phyloP scores from a whole-genome alignment of 2,329 filamentous ascomycete genomes.

The Ceratocystis diversiconidia region DNA sequence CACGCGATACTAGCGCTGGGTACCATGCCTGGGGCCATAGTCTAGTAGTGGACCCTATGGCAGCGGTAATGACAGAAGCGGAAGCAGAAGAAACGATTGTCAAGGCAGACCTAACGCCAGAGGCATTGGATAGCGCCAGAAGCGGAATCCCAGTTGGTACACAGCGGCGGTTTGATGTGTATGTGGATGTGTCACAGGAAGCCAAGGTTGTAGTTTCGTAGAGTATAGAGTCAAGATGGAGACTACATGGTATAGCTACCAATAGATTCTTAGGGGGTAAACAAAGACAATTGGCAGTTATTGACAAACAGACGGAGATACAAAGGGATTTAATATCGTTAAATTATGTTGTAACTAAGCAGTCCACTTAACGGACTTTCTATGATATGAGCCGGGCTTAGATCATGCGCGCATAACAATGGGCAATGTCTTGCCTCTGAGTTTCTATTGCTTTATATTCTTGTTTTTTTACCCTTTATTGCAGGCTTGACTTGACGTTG shows the following conservation, averaged over 20 bases:
- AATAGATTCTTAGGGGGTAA: background rate
- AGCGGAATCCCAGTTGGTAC: constrained; percentile 70
- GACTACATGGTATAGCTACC: background rate
- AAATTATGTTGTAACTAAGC: background rate
- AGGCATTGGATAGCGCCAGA: constrained; percentile 58
- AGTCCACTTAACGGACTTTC: background rate
- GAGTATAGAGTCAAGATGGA: background rate
- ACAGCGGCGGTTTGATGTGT: constrained; percentile 89
- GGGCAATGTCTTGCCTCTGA: background rate
- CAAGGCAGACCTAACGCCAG: constrained; percentile 53
- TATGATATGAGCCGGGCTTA: background rate
- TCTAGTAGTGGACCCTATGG: constrained; percentile 76
- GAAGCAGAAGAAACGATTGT: constrained; percentile 66
- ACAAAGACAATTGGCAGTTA: background rate
- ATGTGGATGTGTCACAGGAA: constrained; percentile 54
- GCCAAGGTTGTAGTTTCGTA: constrained; percentile 16
- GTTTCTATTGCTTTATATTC: constrained; percentile 1
- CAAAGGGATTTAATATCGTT: background rate
- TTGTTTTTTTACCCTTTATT: background rate
- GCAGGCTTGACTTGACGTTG: background rate
- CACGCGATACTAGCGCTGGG: constrained; percentile 57
- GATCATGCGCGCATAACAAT: background rate
- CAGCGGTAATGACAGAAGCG: constrained; percentile 62
- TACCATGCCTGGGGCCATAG: constrained; percentile 93
- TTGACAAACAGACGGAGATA: background rate